Evolutionary conservation across 345 rosid genomes (phyloP).

Genomic region (Eucalyptus brandiana): DNA sequence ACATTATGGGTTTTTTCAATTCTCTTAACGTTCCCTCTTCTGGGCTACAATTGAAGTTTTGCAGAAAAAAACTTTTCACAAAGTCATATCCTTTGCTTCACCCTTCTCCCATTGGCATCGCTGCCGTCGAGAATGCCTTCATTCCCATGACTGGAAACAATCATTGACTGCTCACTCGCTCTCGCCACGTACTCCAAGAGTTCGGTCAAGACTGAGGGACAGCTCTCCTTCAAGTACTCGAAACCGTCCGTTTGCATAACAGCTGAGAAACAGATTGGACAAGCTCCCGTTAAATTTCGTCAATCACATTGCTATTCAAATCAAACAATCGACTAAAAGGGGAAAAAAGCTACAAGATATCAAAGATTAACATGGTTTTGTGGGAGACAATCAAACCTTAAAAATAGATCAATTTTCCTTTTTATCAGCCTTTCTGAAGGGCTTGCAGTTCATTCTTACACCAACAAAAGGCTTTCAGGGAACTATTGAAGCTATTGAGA

Average conservation of each 20-base stretch:
- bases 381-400: background rate
- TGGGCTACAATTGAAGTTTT: background rate
- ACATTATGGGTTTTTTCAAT: background rate
- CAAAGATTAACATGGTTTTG: background rate
- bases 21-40: background rate
- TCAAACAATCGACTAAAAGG: background rate
- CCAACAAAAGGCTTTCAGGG: background rate
- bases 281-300: background rate
- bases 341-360: background rate
- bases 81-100: constrained; percentile 43
- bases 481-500: background rate
- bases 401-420: background rate
- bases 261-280: constrained; percentile 15
- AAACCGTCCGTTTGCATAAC: constrained; percentile 66
- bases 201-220: constrained; percentile 40
- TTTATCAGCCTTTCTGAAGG: background rate
- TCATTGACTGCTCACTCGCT: constrained; percentile 26
- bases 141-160: constrained; percentile 16
- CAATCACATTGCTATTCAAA: background rate
- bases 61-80: background rate
- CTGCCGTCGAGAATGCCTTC: constrained; percentile 42
- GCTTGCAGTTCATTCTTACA: background rate
- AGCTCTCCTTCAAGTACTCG: constrained; percentile 47
- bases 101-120: constrained; percentile 45
- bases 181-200: constrained; percentile 47